Evolutionary conservation across 208 protist species (phyloP).

Genomic region (Trypanosoma lewisi): DNA sequence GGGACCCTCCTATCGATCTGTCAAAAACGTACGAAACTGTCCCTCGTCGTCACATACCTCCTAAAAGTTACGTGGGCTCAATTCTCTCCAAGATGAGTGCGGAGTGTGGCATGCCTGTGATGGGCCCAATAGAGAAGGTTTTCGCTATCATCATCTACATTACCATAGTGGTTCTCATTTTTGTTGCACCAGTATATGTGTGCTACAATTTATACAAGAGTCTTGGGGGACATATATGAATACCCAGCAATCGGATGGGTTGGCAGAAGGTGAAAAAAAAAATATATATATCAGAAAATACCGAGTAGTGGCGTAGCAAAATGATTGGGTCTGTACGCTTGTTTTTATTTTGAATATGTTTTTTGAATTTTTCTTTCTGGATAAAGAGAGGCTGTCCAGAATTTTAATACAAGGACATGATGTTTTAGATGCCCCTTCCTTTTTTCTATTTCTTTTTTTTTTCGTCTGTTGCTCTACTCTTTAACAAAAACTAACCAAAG

Average conservation of each 20-base stretch:
- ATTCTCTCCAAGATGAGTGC: conserved; percentile 36
- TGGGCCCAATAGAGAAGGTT: conserved; percentile 58
- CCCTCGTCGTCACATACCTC: conserved; percentile 27
- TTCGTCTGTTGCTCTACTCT: too few species aligned
- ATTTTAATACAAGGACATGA: too few species aligned
- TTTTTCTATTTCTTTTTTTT: too few species aligned
- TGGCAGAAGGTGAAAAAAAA: conserved; percentile 8
- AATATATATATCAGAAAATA: too few species aligned
- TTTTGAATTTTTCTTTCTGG: too few species aligned
- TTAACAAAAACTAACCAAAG: too few species aligned
- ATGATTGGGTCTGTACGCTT: too few species aligned
- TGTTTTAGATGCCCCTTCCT: too few species aligned
- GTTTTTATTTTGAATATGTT: too few species aligned
- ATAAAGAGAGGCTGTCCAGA: too few species aligned
- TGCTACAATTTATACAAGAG: conserved; percentile 2
- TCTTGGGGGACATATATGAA: not conserved
- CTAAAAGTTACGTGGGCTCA: conserved; percentile 26
- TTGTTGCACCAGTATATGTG: conserved; percentile 22
- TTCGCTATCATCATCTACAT: conserved; percentile 28
- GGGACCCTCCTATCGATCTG: conserved; percentile 63
- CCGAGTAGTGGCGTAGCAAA: too few species aligned
- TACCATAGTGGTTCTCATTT: conserved; percentile 26
- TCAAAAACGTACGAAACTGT: conserved; percentile 76
- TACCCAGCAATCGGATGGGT: not conserved
- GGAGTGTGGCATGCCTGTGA: conserved; percentile 47